A percentile compares a stretch with the other conserved stretches of the same genome.
Evolutionary conservation across 1,139 yeast species (phyloP).

Genomic region (Geotrichum klebahnii): DNA sequence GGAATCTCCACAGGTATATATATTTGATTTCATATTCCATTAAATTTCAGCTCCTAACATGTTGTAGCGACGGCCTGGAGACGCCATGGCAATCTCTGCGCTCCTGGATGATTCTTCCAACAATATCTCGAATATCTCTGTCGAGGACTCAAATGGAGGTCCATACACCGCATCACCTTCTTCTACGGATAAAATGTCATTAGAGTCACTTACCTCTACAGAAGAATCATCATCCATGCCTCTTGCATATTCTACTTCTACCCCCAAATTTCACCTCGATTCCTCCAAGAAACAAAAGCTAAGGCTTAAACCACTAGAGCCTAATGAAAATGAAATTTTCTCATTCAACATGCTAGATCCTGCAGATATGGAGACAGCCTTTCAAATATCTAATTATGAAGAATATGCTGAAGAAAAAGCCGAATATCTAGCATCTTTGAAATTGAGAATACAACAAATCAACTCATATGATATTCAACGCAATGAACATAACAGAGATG

Average conservation of each 20-base stretch:
- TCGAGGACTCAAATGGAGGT: too few species aligned
- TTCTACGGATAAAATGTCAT: background rate
- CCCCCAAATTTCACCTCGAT: background rate
- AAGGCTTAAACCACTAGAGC: constrained; percentile 8
- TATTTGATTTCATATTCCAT: background rate
- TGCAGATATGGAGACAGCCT: constrained; percentile 22
- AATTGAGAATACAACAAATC: constrained; percentile 23
- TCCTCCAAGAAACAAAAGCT: constrained; percentile 1
- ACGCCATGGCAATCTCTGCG: constrained; percentile 34
- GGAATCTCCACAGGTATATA: constrained; percentile 14
- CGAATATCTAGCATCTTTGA: constrained; percentile 25
- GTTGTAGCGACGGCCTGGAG: constrained; percentile 23
- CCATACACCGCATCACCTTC: background rate
- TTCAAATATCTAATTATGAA: constrained; percentile 23
- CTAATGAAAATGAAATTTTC: constrained; percentile 20
- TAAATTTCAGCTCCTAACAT: background rate
- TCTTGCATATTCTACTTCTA: background rate
- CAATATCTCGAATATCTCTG: too few species aligned
- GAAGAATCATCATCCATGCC: background rate
- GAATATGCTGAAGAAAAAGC: constrained; percentile 28
- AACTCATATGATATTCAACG: constrained; percentile 20
- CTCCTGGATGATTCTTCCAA: constrained; percentile 22
- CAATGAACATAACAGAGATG: constrained; percentile 22
- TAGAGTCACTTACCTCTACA: background rate
- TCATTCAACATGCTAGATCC: constrained; percentile 21